Base-by-base conservation (phyloP, 2,329 filamentous ascomycete species). In the Exophiala viscosa region DNA sequence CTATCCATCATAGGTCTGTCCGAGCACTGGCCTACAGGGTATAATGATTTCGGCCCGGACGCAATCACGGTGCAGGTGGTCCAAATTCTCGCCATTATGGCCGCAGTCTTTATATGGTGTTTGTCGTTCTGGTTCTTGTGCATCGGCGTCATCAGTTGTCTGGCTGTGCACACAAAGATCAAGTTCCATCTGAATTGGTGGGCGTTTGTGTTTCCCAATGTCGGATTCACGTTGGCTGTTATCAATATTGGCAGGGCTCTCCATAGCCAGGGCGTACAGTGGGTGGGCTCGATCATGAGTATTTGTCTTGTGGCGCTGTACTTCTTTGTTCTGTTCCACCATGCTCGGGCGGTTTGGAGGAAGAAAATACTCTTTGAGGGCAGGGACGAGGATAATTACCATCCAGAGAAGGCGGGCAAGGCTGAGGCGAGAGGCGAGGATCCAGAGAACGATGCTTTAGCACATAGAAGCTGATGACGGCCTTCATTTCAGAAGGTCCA, bases 1-100 rank as follows among this genome's bases (percentile, higher is more conserved):
- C 72, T 88, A 11, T 85, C 86, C 0, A 74, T 88, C 36, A 80
- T 89, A 34, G 85, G 85, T 43, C 85, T 88, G 78, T 77, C 84
- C 0, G 74, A 78, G 10, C 38, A 63, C 34, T 61, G 54, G 50
- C 59, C 59, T n/a, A 20, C 23, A 9, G 48, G 48, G 2, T 53
- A 66, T 39, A 72, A 76, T 32, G 73, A 75, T 4, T 62, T 77
- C 17, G 63, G 76, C 5, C 74, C 80, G 35, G 49, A 57, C 44
- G 50, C 28, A 34, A 31, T 54, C 20, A 58, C 62, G 20, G 64
- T 61, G 6, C 67, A 70, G 4, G 64, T 78, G 11, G 64, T 78
- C 48, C 64, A 73, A 28, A 70, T 76, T 3, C 52, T 78, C 18
- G 75, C 76, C 1, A 64, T 81, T n/a, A 68, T 71, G 5, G 62